These are phyloP conservation scores for Penicillium sumatraense DNA, from an alignment of 2,329 filamentous ascomycete species.

Conservation along the genomic window DNA sequence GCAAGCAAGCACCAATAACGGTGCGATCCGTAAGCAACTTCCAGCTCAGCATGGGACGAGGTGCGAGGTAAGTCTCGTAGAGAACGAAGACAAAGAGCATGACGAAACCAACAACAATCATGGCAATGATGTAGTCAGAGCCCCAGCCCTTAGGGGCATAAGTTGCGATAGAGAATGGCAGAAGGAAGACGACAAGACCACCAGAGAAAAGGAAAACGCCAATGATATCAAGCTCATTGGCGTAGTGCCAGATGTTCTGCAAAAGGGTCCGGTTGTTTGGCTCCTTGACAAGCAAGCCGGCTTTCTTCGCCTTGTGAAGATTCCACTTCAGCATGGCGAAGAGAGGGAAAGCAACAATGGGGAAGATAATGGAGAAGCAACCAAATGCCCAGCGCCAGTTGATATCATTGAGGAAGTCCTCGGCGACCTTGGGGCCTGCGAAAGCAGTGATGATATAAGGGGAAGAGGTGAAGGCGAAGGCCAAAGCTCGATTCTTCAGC, in stretches of 20 bases:
- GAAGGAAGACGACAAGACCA: conserved; percentile 62
- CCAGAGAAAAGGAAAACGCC: conserved; percentile 65
- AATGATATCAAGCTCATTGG: conserved; percentile 66
- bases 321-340: conserved; percentile 60
- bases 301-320: conserved; percentile 59
- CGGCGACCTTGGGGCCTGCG: conserved; percentile 58
- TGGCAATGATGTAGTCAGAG: conserved; percentile 53
- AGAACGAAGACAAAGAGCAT: conserved; percentile 58
- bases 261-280: conserved; percentile 49
- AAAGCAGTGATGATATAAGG: conserved; percentile 69
- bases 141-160: conserved; percentile 45
- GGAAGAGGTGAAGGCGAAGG: conserved; percentile 63
- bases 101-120: conserved; percentile 59
- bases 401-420: conserved; percentile 54
- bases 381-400: conserved; percentile 69
- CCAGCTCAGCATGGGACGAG: conserved; percentile 53
- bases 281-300: conserved; percentile 53
- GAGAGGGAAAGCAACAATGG: conserved; percentile 61
- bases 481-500: conserved; percentile 64
- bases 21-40: conserved; percentile 33
- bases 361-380: conserved; percentile 64
- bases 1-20: conserved; percentile 34
- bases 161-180: conserved; percentile 50
- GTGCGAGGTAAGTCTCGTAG: conserved; percentile 59
- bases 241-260: conserved; percentile 57